These are phyloP conservation scores for Postia placenta DNA, from an alignment of 768 basidiomycete genomes.

Conservation along the genomic window DNA sequence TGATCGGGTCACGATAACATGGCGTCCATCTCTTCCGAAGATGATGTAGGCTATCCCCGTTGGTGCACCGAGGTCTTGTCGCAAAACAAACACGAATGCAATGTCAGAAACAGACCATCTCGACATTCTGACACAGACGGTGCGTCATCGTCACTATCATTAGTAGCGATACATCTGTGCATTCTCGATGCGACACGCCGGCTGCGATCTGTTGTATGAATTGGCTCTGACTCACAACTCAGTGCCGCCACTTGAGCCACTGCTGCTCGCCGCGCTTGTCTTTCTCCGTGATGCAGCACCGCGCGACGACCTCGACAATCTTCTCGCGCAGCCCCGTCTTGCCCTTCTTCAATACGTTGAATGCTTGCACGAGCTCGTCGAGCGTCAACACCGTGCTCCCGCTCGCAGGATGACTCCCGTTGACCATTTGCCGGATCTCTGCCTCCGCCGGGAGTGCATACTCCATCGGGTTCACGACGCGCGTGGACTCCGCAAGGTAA, in stretches of 20 bases:
- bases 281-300: conserved; percentile 57
- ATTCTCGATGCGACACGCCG: neutral
- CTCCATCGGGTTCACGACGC: conserved; percentile 26
- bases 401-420: conserved; percentile 54
- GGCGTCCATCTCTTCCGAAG: too few species aligned
- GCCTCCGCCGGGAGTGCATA: conserved; percentile 73
- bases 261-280: conserved; percentile 43
- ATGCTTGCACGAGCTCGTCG: conserved; percentile 57
- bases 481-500: conserved; percentile 13
- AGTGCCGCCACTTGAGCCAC: conserved; percentile 58
- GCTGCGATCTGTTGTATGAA: too few species aligned
- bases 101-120: too few species aligned
- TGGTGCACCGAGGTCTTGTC: too few species aligned
- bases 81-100: too few species aligned
- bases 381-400: conserved; percentile 55
- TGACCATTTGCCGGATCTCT: conserved; percentile 62
- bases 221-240: too few species aligned
- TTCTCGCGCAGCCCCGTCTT: conserved; percentile 69
- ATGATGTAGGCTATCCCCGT: too few species aligned
- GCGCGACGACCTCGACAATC: conserved; percentile 66
- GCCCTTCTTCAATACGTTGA: conserved; percentile 39
- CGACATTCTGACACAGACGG: too few species aligned
- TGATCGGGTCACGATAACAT: too few species aligned
- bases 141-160: too few species aligned
- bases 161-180: neutral